Evolutionary conservation across 1,284 basidiomycete genomes (phyloP).

Genomic region (Tilletia caries): DNA sequence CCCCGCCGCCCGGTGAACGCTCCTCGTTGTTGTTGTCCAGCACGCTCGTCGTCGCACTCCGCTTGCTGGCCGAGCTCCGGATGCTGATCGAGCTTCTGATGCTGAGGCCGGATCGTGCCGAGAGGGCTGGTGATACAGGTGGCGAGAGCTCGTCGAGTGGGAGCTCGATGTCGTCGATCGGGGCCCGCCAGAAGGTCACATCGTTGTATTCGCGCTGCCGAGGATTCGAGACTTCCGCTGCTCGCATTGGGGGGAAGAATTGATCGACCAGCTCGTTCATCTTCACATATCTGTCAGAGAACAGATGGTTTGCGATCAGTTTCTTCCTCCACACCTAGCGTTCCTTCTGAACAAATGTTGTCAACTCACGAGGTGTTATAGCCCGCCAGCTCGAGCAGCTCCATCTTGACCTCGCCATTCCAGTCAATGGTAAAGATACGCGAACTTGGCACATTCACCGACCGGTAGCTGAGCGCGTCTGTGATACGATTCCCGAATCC

Average conservation of each 20-base stretch:
- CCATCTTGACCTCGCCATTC: conserved; percentile 93
- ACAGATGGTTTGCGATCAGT: not conserved
- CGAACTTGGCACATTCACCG: conserved; percentile 88
- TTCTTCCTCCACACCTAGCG: not conserved
- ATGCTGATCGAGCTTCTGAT: conserved; percentile 21
- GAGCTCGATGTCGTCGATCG: conserved; percentile 66
- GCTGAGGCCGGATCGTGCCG: conserved; percentile 72
- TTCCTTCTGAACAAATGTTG: too few relatives aligned
- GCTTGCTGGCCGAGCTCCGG: conserved; percentile 18
- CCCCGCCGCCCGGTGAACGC: not conserved
- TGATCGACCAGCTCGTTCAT: conserved; percentile 99
- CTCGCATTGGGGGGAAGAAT: conserved; percentile 89
- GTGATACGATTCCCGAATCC: conserved; percentile 99
- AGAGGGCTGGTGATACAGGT: conserved; percentile 79
- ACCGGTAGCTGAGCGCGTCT: conserved; percentile 92
- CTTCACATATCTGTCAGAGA: conserved; percentile 69
- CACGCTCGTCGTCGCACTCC: conserved; percentile 26
- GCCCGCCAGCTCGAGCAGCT: conserved; percentile 87
- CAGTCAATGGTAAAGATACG: conserved; percentile 98
- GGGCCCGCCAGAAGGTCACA: conserved; percentile 90
- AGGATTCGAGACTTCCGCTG: conserved; percentile 63
- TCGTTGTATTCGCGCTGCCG: conserved; percentile 86
- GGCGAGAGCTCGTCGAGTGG: conserved; percentile 62
- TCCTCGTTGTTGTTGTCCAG: conserved; percentile 14
- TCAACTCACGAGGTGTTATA: conserved; percentile 84